These are phyloP conservation scores for Fraxinus baroniana DNA, from an alignment of 305 asterid genomes.

Conservation along the genomic window DNA sequence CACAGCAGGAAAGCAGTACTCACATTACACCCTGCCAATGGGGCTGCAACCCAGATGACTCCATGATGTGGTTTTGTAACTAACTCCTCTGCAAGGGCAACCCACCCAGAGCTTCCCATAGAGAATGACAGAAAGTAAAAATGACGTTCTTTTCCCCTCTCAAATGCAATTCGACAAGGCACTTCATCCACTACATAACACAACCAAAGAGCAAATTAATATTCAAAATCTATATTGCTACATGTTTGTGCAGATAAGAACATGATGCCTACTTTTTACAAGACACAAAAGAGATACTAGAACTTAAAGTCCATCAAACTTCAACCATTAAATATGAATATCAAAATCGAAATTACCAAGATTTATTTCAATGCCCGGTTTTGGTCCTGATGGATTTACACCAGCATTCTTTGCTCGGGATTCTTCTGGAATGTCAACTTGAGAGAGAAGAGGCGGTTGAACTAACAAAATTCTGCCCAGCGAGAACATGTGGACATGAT, in stretches of 20 bases:
- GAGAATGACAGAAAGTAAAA: slow-evolving; percentile 73
- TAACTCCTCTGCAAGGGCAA: slow-evolving; percentile 77
- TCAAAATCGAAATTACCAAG: slow-evolving; percentile 56
- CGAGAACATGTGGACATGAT: slow-evolving; percentile 76
- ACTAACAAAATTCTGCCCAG: slow-evolving; percentile 76
- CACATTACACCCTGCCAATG: slow-evolving; percentile 92
- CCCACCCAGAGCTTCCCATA: slow-evolving; percentile 80
- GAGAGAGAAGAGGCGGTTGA: slow-evolving; percentile 68
- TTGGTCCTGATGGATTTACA: slow-evolving; percentile 55
- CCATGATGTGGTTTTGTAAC: slow-evolving; percentile 60
- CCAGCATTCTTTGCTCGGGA: slow-evolving; percentile 79
- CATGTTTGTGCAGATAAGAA: slow-evolving; percentile 13
- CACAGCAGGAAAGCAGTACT: slow-evolving; percentile 31
- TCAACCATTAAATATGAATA: slow-evolving; percentile 11
- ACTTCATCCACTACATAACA: slow-evolving; percentile 67
- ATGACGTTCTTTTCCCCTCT: slow-evolving; percentile 94
- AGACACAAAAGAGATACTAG: slow-evolving; percentile 1
- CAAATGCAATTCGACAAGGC: slow-evolving; percentile 95
- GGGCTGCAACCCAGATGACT: slow-evolving; percentile 76
- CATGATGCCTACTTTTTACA: slow-evolving; percentile 13
- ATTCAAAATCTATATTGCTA: slow-evolving; percentile 20
- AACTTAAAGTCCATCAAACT: not conserved
- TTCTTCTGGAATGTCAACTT: slow-evolving; percentile 48
- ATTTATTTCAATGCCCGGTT: slow-evolving; percentile 64
- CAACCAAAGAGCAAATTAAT: slow-evolving; percentile 25